Base-by-base conservation (phyloP, 176 grass and related monocot species). In the Stipa capillata region DNA sequence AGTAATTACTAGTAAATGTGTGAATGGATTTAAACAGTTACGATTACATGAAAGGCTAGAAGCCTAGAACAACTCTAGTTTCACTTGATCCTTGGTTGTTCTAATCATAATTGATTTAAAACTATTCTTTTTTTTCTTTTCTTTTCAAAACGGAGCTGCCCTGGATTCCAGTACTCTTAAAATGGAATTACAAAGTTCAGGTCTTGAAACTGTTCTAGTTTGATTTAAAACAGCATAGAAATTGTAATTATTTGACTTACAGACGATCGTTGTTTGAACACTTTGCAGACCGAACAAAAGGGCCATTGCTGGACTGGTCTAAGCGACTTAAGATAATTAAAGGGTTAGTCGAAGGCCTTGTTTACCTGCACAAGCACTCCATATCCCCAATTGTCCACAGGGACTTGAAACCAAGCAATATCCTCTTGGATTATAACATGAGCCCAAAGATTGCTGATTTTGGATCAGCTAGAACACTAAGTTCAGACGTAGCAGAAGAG, bases 281-380 rank as follows among this genome's bases (percentile, higher is more conserved):
- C 58, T 79, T 37, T 51, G 1, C 42, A 89, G 83, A 63, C 0
- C 25, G 50, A 81, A 53, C 2, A 48, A 82, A 43, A 0, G 48
- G 73, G 0, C 5, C 9, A 23, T 49, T 78, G 7, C 23, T 82
- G 58, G n/a, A 28, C 31, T 89, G 83, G 83, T 68, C 47, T 33
- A 85, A 42, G 56, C 56, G 83, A 48, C 49, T 85, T 60, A 37
- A 78, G 28, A 85, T 89, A 76, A 89, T 89, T 37, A 54, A 72
- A 82, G 83, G 87, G 20, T 2, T 89, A 65, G 66, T 52, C 10
- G 62, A 82, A 2, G 87, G 72, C 33, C 87, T 89, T 78, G 16
- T 89, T 82, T 89, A 85, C 50, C 72, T 89, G 47, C 87, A 89
- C 58, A 89, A 82, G 32, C 13, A 79, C 28, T 79, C 78, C 14